A percentile compares a stretch with the other conserved stretches of the same genome.
Evolutionary conservation across 176 grass and related monocot genomes (phyloP).

Genomic region (Metroxylon sagu): DNA sequence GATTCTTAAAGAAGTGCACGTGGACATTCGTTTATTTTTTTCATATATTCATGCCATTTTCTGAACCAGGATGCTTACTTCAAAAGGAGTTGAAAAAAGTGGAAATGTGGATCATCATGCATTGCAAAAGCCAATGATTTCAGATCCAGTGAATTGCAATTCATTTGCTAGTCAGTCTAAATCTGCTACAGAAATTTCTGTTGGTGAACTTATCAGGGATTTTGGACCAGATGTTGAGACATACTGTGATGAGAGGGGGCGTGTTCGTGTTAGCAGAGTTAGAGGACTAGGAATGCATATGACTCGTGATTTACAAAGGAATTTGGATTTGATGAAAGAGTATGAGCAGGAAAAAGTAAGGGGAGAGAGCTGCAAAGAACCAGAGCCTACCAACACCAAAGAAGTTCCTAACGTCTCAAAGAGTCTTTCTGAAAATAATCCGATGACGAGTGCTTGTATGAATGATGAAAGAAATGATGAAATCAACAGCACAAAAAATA

Average conservation of each 20-base stretch:
- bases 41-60: slow-evolving; percentile 1
- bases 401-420: slow-evolving; percentile 34
- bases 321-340: slow-evolving; percentile 96
- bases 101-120: slow-evolving; percentile 23
- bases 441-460: slow-evolving; percentile 18
- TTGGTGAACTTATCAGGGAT: slow-evolving; percentile 30
- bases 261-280: slow-evolving; percentile 71
- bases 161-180: slow-evolving; percentile 27
- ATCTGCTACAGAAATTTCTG: slow-evolving; percentile 28
- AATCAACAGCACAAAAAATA: slow-evolving; percentile 13
- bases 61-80: slow-evolving; percentile 28
- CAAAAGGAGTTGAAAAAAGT: slow-evolving; percentile 43
- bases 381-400: slow-evolving; percentile 27
- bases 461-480: slow-evolving; percentile 29
- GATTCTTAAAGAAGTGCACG: no score
- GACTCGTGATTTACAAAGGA: slow-evolving; percentile 97
- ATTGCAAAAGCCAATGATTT: slow-evolving; percentile 23
- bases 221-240: slow-evolving; percentile 85
- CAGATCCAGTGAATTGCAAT: slow-evolving; percentile 3
- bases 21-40: no score
- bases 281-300: slow-evolving; percentile 88
- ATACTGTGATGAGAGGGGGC: slow-evolving; percentile 71
- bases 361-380: slow-evolving; percentile 12
- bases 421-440: slow-evolving; percentile 38
- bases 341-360: slow-evolving; percentile 47